Conservation (phyloP, 1,284 basidiomycete genomes). For the Ustilago loliicola region DNA sequence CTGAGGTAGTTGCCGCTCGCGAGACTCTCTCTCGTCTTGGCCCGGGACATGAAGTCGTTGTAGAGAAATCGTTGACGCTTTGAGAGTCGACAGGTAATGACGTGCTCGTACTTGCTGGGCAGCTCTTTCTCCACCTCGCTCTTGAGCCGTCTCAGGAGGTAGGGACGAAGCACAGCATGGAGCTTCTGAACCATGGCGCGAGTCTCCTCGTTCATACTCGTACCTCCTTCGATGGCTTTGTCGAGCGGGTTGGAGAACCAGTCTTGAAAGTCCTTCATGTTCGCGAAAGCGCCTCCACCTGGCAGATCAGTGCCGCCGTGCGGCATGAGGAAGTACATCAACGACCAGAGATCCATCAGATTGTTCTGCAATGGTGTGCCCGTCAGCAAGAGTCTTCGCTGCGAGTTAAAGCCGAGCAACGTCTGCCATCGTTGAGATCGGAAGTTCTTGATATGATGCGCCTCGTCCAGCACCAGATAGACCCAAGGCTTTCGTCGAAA, state of each 20-base stretch:
- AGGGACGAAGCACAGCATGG: slow-evolving; percentile 91
- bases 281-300: slow-evolving; percentile 82
- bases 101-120: slow-evolving; percentile 93
- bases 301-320: slow-evolving; percentile 72
- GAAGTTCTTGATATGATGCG: slow-evolving; percentile 99
- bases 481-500: slow-evolving; percentile 96
- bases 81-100: slow-evolving; percentile 89
- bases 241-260: slow-evolving; percentile 93
- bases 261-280: slow-evolving; percentile 92
- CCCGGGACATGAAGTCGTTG: slow-evolving; percentile 96
- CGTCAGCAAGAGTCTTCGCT: slow-evolving; percentile 86
- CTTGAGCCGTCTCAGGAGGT: slow-evolving; percentile 92
- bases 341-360: slow-evolving; percentile 92
- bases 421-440: slow-evolving; percentile 95
- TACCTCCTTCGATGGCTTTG: slow-evolving; percentile 90
- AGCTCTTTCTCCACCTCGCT: slow-evolving; percentile 95
- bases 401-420: slow-evolving; percentile 91
- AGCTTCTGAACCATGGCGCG: slow-evolving; percentile 88
- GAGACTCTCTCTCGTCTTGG: slow-evolving; percentile 87
- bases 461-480: slow-evolving; percentile 96
- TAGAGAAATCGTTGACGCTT: slow-evolving; percentile 96
- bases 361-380: slow-evolving; percentile 97
- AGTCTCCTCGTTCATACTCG: slow-evolving; percentile 84
- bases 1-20: slow-evolving; percentile 83
- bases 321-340: slow-evolving; percentile 96